Evolutionary conservation across 768 basidiomycete genomes (phyloP).

Genomic region (Naganishia vishniacii): DNA sequence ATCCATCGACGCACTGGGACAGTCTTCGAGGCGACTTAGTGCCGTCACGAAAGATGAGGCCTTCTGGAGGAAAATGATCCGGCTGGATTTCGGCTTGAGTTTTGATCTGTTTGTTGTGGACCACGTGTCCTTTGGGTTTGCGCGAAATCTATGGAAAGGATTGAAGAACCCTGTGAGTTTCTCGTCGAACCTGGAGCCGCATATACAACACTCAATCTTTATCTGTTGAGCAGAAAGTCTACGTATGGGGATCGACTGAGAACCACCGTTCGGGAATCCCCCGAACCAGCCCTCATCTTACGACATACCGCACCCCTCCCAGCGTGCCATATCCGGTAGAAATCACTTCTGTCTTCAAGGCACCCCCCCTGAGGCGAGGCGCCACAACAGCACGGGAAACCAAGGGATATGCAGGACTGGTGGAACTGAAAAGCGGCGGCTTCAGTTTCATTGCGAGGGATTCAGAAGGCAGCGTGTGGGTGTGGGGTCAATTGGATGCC

Average conservation of each 20-base stretch:
- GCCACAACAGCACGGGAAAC: not conserved
- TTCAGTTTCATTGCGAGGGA: slow-evolving; percentile 43
- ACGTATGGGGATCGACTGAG: slow-evolving; percentile 40
- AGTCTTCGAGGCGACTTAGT: not conserved
- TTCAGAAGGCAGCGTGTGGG: slow-evolving; percentile 39
- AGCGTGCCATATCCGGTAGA: slow-evolving; percentile 32
- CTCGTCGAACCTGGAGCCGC: slow-evolving; percentile 14
- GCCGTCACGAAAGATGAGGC: slow-evolving; percentile 26
- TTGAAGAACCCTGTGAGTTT: slow-evolving; percentile 28
- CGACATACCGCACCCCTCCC: not conserved
- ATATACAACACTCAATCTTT: slow-evolving; percentile 32
- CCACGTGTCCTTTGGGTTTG: not conserved
- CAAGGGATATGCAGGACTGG: not conserved
- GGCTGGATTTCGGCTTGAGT: slow-evolving; percentile 30
- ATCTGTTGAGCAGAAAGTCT: slow-evolving; percentile 33
- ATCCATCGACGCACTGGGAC: not conserved
- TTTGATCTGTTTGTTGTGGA: slow-evolving; percentile 25
- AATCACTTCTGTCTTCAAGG: slow-evolving; percentile 26
- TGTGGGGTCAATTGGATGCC: slow-evolving; percentile 44
- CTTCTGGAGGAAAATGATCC: slow-evolving; percentile 37
- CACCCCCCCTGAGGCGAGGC: not conserved
- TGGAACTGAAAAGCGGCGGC: slow-evolving; percentile 24
- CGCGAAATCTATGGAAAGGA: slow-evolving; percentile 13
- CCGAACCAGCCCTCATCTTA: not conserved
- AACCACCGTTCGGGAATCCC: slow-evolving; percentile 32